Evolutionary conservation across 495 filamentous ascomycete species (phyloP), one percentile per base, ranked within the genome.

Genomic region (Xylaria nigripes): DNA sequence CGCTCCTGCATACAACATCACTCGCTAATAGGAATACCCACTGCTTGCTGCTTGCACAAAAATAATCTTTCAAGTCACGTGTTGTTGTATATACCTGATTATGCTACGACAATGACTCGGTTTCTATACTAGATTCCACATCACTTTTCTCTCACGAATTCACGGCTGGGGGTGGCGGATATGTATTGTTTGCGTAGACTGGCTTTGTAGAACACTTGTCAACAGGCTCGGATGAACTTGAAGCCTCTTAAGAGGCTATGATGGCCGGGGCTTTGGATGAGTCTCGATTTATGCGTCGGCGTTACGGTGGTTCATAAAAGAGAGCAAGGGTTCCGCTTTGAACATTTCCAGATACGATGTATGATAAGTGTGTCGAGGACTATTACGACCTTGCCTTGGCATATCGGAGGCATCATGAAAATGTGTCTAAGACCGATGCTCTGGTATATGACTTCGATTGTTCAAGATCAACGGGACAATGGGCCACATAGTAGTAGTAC

Each of bases 1-100:
- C 32, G 61, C 62, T 16, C 72, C 72, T 2, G 72, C 68, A 6
- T 61, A 57, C 59, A 76, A 74, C 47, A 64, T 64, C 42, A 36
- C 36, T 34, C 61, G 64, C 21, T 58, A 41, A 48, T 54, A 41
- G 56, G 55, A 58, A 45, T 53, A 23, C 45, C n/a, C 16, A 21
- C 22, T 25, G 32, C 22, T 22, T 25, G n/a, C 43, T 29, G 43
- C 44, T 45, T 16, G 10, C 32, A 9, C 48, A 48, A 25, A 48
- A 54, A 54, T 48, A 48, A 30, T 38, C 30, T 40, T 15, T 19
- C 15, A 32, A 41, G 51, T 42, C 36, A 25, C 22, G 24, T 48
- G 36, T 54, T 22, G 44, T 25, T 54, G 12, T 32, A 19, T 40
- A 18, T 40, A 24, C 29, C 25, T 46, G 34, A 45, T 29, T 50